Base-by-base conservation (phyloP, 2,329 filamentous ascomycete species). In the Colletotrichum orchidophilum region DNA sequence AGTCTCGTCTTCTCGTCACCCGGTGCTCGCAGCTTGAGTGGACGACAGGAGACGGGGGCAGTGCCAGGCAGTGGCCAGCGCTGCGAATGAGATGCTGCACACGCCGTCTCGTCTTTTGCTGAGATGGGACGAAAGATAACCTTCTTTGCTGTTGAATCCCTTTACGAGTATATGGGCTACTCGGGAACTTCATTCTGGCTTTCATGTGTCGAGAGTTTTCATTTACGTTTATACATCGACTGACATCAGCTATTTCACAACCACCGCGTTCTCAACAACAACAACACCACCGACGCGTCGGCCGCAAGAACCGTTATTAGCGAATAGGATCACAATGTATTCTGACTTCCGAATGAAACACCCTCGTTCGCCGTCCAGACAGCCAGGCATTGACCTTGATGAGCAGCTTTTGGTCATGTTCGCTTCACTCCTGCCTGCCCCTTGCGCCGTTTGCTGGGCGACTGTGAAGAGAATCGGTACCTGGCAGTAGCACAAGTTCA, bases 21-120 rank as follows among this genome's bases (percentile, higher is more conserved):
- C 55, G n/a, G 35, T 33, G 39, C 39, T 54, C 24, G 27, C 29
- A 52, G 42, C 55, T 61, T 53, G 21, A 27, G 15, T 49, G 58
- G 68, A 39, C 46, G 54, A 49, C 53, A 29, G 63, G 29, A 33
- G 42, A 62, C 46, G 52, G 62, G 31, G 57, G 26, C 31, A 39
- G 58, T 71, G 64, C 42, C 58, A 8, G 52, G 21, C 58, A 53
- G 58, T 70, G 68, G 57, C 57, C 68, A 62, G n/a, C 63, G 63
- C 63, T 66, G 31, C 46, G 46, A 60, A 60, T 61, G 46, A 60
- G 42, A 31, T 66, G 67, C 62, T 66, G 54, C 63, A 70, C 63
- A 66, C 63, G 57, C 63, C 68, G 68, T 68, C 64, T 71, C 53
- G 58, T 71, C 64, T 68, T 57, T 55, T 21, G 50, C 24, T 24